Conservation (phyloP, 2,329 filamentous ascomycete genomes). For the Nannizziopsis arthrosporioides region DNA sequence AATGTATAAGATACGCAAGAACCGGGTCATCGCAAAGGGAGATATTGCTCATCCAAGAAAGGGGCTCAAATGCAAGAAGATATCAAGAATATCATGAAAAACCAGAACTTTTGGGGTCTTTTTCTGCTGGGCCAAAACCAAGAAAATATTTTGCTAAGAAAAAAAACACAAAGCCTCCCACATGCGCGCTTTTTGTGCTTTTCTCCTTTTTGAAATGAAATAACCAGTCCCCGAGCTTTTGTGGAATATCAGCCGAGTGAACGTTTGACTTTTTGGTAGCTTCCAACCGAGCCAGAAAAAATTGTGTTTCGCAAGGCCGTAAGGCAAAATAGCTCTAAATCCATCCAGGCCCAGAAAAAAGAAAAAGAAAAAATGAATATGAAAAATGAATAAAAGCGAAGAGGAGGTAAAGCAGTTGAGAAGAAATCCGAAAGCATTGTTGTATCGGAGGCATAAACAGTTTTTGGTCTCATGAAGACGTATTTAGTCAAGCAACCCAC, state of each 20-base stretch:
- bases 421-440: not conserved
- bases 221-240: slow-evolving; percentile 8
- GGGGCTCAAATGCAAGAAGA: slow-evolving; percentile 5
- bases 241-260: not conserved
- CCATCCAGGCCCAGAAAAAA: slow-evolving; percentile 4
- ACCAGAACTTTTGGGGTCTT: slow-evolving; percentile 2
- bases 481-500: slow-evolving; percentile 17
- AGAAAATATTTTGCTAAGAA: not conserved
- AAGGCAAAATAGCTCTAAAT: slow-evolving; percentile 3
- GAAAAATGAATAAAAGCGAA: not conserved
- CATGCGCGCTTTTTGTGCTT: not conserved
- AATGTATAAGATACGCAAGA: not conserved
- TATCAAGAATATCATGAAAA: slow-evolving; percentile 8
- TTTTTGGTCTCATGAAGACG: not conserved
- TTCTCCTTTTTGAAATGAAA: slow-evolving; percentile 3
- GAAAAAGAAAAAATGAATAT: not conserved
- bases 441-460: too few relatives aligned
- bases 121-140: too few relatives aligned
- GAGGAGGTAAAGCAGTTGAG: not conserved
- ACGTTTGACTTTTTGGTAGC: slow-evolving; percentile 1
- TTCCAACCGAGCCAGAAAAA: not conserved
- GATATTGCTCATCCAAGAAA: slow-evolving; percentile 8
- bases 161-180: slow-evolving; percentile 7
- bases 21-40: slow-evolving; percentile 2
- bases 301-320: slow-evolving; percentile 1